Base-by-base conservation (phyloP, 345 rosid species). In the Arabis alpina region DNA sequence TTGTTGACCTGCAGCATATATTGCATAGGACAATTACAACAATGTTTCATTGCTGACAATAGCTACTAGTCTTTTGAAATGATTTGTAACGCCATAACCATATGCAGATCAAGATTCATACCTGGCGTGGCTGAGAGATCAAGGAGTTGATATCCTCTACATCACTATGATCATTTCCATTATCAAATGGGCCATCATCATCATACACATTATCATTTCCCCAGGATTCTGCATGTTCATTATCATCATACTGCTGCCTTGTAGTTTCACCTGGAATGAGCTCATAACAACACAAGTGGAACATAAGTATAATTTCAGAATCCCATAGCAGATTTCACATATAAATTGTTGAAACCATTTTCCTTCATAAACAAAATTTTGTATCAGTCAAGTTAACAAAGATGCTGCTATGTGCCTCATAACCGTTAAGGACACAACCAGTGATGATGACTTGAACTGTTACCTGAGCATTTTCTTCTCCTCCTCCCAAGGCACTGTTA, bases 91-190 rank as follows among this genome's bases (percentile, higher is more conserved):
- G 3, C 66, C 71, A 51, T 32, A 58, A 28, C 25, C 63, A 64
- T 40, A 57, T 42, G 58, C 53, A 47, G 59, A 73, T 54, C 56
- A 24, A 59, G 8, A 75, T 47, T 34, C 74, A 12, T 66, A 91
- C 98, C 97, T 89, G 96, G 47, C 96, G 96, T 70, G 98, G 98
- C 74, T 87, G 94, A 74, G 96, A 86, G 66, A 93, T 91, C 47
- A 93, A 86, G 8, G 79, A 58, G 70, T 78, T 73, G 13, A 77
- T 34, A 51, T 81, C 87, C 53, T 86, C 96, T 56, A 61, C 82
- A 78, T 91, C 97, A 55, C 88, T 85, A 61, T 77, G 82, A 54
- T 72, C 82, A 68, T 79, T 72, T 72, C 79, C 91, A 63, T 85
- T 73, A 50, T 86, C 91, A 75, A 80, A 82, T 42, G 82, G 87